Evolutionary conservation across 768 basidiomycete species (phyloP), one percentile per base, ranked within the genome.

Genomic region (Lactifluus pinguis): DNA sequence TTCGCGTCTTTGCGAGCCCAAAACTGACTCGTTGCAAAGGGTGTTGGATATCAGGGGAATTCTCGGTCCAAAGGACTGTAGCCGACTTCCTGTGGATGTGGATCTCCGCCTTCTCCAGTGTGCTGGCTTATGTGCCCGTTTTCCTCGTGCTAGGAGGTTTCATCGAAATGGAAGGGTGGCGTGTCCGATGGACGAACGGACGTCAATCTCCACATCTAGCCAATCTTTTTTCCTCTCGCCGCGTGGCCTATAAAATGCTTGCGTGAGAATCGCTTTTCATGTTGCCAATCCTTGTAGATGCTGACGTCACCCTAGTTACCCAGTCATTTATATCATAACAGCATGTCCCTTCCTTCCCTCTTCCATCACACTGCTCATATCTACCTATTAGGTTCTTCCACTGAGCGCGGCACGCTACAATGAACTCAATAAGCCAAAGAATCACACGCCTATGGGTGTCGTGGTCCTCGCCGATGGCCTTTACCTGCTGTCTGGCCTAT

Each of bases 31-130:
- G 34, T 45, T 17, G 21, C n/a, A 4, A 62, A 80, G 80, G 80
- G 81, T 81, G 81, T 63, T 82, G 81, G 81, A 81, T 82, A 45
- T 59, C 64, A 4, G 42, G 66, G 4, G 59, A 69, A 0, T 79
- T 71, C 62, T 60, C 59, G 14, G 66, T 67, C 6, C 75, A 80
- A 60, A 72, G 72, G 50, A 76, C 80, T 13, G 74, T 73, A 9
- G 72, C 80, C 4, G 80, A 81, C 59, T 82, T 81, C 59, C 56
- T 79, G n/a, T 81, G 79, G 78, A 69, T 81, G 45, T 83, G 81
- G 80, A 55, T 76, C 6, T 70, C 80, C 0, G 77, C 74, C 2
- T 66, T 77, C 34, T 51, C 73, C 11, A 77, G 78, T 69, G 50
- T 77, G 42, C 53, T 78, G 13, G 71, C 80, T 7, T 82, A 82